phyloP scores from a whole-genome alignment of 1,284 basidiomycete species.

The Ganoderma boninense region DNA sequence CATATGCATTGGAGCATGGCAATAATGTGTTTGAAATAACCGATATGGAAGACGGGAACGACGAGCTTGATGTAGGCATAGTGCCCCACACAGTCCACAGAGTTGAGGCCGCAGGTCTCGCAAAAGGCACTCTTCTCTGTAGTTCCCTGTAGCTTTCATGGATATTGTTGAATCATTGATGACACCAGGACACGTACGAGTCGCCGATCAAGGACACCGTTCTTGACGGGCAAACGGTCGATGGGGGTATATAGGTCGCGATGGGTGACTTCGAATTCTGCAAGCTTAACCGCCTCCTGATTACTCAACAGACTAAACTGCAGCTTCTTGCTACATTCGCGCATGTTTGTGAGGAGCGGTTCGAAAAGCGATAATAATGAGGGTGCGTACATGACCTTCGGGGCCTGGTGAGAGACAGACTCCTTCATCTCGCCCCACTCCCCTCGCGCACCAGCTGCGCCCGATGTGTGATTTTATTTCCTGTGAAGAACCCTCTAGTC shows the following conservation, averaged over 20 bases:
- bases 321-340: constrained; percentile 80
- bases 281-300: constrained; percentile 92
- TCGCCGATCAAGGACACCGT: constrained; percentile 91
- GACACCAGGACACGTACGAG: constrained; percentile 63
- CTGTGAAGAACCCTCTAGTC: background rate
- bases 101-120: constrained; percentile 93
- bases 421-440: constrained; percentile 73
- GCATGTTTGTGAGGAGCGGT: background rate
- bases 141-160: constrained; percentile 73
- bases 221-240: constrained; percentile 85
- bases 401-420: constrained; percentile 86
- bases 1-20: constrained; percentile 95
- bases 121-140: constrained; percentile 94
- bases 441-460: constrained; percentile 16
- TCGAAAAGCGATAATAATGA: background rate
- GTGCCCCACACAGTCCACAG: constrained; percentile 97
- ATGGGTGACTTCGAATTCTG: constrained; percentile 94
- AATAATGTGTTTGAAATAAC: constrained; percentile 97
- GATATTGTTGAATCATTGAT: constrained; percentile 2
- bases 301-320: constrained; percentile 94
- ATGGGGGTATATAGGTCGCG: constrained; percentile 88
- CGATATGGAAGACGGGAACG: constrained; percentile 97
- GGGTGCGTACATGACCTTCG: constrained; percentile 88
- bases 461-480: background rate
- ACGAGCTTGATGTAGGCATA: constrained; percentile 97